These are phyloP conservation scores for Echria macrotheca DNA, from an alignment of 495 filamentous ascomycete genomes.

Conservation along the genomic window DNA sequence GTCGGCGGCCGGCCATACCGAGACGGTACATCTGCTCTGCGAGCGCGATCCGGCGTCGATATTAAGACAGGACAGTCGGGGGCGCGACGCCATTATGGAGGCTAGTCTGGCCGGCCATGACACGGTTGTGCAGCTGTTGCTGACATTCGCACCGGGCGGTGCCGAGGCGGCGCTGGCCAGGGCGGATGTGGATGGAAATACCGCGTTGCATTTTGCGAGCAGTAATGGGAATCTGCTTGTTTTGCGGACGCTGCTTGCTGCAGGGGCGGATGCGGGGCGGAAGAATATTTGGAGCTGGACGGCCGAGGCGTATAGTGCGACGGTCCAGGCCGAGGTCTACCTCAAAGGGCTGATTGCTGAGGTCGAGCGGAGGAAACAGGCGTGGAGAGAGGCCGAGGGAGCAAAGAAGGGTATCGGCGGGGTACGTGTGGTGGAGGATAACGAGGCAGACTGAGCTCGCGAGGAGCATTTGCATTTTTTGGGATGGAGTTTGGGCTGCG, in stretches of 20 bases:
- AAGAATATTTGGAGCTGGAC: slow-evolving; percentile 68
- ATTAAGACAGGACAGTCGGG: slow-evolving; percentile 48
- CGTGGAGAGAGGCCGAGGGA: too few species aligned
- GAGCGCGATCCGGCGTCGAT: slow-evolving; percentile 39
- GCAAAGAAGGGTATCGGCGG: too few species aligned
- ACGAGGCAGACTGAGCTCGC: too few species aligned
- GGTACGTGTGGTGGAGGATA: too few species aligned
- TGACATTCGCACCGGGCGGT: slow-evolving; percentile 47
- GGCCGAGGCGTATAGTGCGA: slow-evolving; percentile 65
- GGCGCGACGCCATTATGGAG: slow-evolving; percentile 54
- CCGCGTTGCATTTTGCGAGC: slow-evolving; percentile 65
- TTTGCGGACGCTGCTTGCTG: slow-evolving; percentile 61
- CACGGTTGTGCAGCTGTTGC: slow-evolving; percentile 54
- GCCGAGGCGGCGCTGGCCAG: slow-evolving; percentile 40
- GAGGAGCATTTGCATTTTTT: too few species aligned
- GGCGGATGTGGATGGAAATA: slow-evolving; percentile 65
- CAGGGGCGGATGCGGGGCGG: slow-evolving; percentile 58
- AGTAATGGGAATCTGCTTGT: slow-evolving; percentile 66
- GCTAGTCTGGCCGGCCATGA: slow-evolving; percentile 52
- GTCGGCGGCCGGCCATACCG: slow-evolving; percentile 50
- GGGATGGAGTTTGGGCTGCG: too few species aligned
- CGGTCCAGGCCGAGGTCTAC: slow-evolving; percentile 70
- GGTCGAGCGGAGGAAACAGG: too few species aligned
- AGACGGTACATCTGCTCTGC: slow-evolving; percentile 55
- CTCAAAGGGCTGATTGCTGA: slow-evolving; percentile 61